Evolutionary conservation across 2,329 filamentous ascomycete genomes (phyloP), one percentile per base, ranked within the genome.

Genomic region (Botrytis galanthina): DNA sequence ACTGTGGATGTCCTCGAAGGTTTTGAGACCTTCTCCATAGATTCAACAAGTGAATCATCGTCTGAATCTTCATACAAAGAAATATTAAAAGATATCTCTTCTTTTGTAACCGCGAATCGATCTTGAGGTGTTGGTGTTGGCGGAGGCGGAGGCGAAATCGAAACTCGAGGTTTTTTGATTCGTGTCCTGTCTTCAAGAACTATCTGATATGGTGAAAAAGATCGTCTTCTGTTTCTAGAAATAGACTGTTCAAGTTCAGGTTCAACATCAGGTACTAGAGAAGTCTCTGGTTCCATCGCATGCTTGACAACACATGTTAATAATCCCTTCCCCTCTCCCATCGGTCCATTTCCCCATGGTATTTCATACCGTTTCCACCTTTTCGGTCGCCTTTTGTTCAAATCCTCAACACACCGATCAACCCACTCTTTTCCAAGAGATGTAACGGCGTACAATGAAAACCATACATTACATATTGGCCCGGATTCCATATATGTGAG

Each of bases 231-330:
- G 35, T 18, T 51, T 26, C 22, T 42, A 26, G 9, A 4, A 42
- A 32, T 32, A 16, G 26, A 6, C 6, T 22, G 26, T 22, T 54
- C 35, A 9, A 7, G 4, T 22, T 42, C 35, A 1, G 12, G 1
- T 12, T 67, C 26, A 37, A 4, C 22, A 16, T 39, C 59, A 29
- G 35, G 44, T n/a, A 18, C 29, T 10, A 3, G 12, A 32, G 6
- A 22, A 37, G 3, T 29, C 22, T 42, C 64, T 42, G 35, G 35
- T 42, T 39, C 48, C 64, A 68, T 68, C 3, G 18, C 64, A 68
- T 68, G 35, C 48, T 68, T 68, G 48, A 68, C 6, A n/a, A 68
- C 39, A 26, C 48, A 68, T 68, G 64, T 42, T 32, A 68, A 57
- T 42, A 68, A 68, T 32, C 37, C 26, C 14, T 18, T 68, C 22